Conservation (phyloP, 768 basidiomycete genomes). For the Mycena kentingensis region DNA sequence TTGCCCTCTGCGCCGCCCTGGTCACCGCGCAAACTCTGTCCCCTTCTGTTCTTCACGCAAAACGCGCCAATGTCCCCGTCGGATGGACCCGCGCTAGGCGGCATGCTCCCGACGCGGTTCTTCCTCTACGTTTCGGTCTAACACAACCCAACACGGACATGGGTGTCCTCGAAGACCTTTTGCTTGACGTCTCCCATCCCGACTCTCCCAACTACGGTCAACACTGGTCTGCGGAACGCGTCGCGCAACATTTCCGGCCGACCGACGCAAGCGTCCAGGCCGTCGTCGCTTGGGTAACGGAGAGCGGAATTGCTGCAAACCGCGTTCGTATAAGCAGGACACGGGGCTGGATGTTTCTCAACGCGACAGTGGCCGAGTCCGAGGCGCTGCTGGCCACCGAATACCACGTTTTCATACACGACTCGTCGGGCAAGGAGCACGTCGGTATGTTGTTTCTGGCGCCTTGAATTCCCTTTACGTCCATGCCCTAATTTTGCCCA, state of each 20-base stretch:
- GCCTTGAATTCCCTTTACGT: neutral
- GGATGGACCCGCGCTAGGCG: slow-evolving; percentile 45
- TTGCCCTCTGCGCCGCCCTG: slow-evolving; percentile 11
- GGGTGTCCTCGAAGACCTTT: slow-evolving; percentile 41
- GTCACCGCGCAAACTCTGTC: slow-evolving; percentile 25
- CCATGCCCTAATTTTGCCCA: slow-evolving; percentile 16
- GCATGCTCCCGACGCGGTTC: slow-evolving; percentile 34
- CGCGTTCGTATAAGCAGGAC: slow-evolving; percentile 40
- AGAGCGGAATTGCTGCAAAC: slow-evolving; percentile 40
- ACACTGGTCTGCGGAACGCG: slow-evolving; percentile 47
- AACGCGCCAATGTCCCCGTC: slow-evolving; percentile 38
- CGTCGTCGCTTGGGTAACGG: slow-evolving; percentile 47
- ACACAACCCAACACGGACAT: slow-evolving; percentile 46
- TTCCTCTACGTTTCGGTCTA: slow-evolving; percentile 55
- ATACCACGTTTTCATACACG: slow-evolving; percentile 46
- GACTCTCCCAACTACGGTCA: slow-evolving; percentile 52
- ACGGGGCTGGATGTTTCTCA: slow-evolving; percentile 43
- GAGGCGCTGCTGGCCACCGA: slow-evolving; percentile 45
- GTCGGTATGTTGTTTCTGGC: slow-evolving; percentile 36
- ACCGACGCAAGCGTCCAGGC: slow-evolving; percentile 40
- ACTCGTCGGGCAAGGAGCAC: slow-evolving; percentile 36
- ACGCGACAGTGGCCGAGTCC: slow-evolving; percentile 42
- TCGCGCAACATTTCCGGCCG: slow-evolving; percentile 50
- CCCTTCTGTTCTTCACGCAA: slow-evolving; percentile 46
- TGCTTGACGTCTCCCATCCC: slow-evolving; percentile 52